phyloP scores from a whole-genome alignment of 2,329 filamentous ascomycete genomes.

The Sporothrix sp. region DNA sequence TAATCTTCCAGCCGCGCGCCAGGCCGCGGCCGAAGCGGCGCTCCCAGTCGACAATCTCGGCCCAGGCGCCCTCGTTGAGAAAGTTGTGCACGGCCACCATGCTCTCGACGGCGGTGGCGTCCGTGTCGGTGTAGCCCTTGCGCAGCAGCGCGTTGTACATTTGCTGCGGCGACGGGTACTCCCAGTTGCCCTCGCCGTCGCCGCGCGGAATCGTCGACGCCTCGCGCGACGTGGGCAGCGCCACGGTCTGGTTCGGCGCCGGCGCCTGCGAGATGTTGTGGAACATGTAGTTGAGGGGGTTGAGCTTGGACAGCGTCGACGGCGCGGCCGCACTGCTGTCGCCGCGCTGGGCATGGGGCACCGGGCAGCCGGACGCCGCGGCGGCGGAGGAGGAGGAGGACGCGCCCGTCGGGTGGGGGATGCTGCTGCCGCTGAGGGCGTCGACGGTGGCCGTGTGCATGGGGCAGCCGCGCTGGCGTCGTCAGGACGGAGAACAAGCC shows the following conservation, averaged over 20 bases:
- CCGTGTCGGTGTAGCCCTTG: slow-evolving; percentile 92
- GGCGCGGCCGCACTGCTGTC: slow-evolving; percentile 15
- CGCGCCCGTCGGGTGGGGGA: slow-evolving; percentile 16
- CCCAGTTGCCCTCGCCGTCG: slow-evolving; percentile 73
- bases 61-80: slow-evolving; percentile 94
- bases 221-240: slow-evolving; percentile 72
- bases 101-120: slow-evolving; percentile 82
- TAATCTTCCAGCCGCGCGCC: slow-evolving; percentile 60
- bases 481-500: too few relatives aligned
- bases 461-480: slow-evolving; percentile 44
- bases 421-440: slow-evolving; percentile 29
- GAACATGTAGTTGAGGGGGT: slow-evolving; percentile 92
- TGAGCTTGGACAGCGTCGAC: slow-evolving; percentile 42
- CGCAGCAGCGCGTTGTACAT: slow-evolving; percentile 98
- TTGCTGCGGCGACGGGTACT: slow-evolving; percentile 96
- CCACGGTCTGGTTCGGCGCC: slow-evolving; percentile 60
- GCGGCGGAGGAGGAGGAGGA: slow-evolving; percentile 24
- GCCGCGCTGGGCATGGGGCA: slow-evolving; percentile 21
- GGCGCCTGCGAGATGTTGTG: slow-evolving; percentile 70
- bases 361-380: slow-evolving; percentile 34
- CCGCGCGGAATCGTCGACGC: slow-evolving; percentile 85
- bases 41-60: slow-evolving; percentile 92
- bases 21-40: slow-evolving; percentile 70
- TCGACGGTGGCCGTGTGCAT: slow-evolving; percentile 48
- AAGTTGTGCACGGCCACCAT: slow-evolving; percentile 99